These are phyloP conservation scores for Vigna radiata DNA, from an alignment of 306 rosid genomes.

Conservation along the genomic window DNA sequence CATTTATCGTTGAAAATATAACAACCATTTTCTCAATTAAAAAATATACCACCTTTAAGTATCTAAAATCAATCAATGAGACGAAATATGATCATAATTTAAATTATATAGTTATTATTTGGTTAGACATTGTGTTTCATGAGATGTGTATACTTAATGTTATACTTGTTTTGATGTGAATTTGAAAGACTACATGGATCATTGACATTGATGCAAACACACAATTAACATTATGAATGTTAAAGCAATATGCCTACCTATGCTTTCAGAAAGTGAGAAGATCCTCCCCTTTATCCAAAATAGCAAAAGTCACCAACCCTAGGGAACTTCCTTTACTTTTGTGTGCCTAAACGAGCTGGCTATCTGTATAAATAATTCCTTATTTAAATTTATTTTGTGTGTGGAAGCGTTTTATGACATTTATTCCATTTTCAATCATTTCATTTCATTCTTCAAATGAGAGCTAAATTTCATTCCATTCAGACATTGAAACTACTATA, in stretches of 20 bases:
- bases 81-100: not conserved
- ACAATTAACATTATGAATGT: no score
- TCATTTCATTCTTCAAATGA: not conserved
- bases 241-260: not conserved
- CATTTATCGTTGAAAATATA: no score
- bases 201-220: no score
- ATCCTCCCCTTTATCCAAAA: slow-evolving; percentile 5
- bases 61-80: not conserved
- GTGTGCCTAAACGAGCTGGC: not conserved
- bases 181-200: no score
- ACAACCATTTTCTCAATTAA: no score
- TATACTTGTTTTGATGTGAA: no score
- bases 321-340: not conserved
- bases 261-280: slow-evolving; percentile 2
- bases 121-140: no score
- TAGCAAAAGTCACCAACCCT: not conserved
- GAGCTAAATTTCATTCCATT: not conserved
- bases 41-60: not conserved
- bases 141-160: no score
- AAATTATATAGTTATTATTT: not conserved
- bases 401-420: not conserved
- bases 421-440: not conserved
- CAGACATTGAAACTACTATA: not conserved
- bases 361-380: not conserved
- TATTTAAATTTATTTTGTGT: not conserved